These are phyloP conservation scores for Jacaranda mimosifolia DNA, from an alignment of 257 asterid species.

Conservation along the genomic window DNA sequence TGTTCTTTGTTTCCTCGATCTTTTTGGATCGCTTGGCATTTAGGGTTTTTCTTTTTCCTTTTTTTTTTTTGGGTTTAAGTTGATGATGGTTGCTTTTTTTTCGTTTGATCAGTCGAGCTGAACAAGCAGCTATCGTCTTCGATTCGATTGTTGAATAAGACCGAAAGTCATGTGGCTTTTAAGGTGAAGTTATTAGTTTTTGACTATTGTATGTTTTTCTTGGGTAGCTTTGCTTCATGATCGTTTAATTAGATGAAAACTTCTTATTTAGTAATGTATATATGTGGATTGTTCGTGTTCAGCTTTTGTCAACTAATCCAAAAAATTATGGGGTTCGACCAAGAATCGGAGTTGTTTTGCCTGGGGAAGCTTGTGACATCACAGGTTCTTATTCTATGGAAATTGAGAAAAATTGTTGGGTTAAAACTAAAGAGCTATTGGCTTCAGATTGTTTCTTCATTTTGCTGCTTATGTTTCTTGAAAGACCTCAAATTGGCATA, in stretches of 20 bases:
- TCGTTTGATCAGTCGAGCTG: slow-evolving; percentile 57
- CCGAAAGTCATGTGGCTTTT: slow-evolving; percentile 60
- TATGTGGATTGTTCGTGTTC: slow-evolving; percentile 24
- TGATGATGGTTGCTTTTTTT: not conserved
- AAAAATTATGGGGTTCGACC: slow-evolving; percentile 73
- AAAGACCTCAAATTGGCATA: not conserved
- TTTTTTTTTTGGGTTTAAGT: slow-evolving; percentile 20
- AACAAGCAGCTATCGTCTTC: slow-evolving; percentile 63
- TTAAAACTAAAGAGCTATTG: not conserved
- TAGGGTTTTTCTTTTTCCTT: not conserved
- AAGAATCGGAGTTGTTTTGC: slow-evolving; percentile 51
- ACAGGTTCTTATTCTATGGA: slow-evolving; percentile 42
- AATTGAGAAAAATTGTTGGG: not conserved
- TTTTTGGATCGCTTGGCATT: not conserved
- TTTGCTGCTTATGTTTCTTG: slow-evolving; percentile 10
- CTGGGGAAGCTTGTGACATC: slow-evolving; percentile 58
- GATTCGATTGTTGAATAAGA: slow-evolving; percentile 55
- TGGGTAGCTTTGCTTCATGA: not conserved
- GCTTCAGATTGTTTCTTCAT: not conserved
- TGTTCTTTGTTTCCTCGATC: no score
- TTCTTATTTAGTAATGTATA: slow-evolving; percentile 1
- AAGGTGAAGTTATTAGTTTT: slow-evolving; percentile 54
- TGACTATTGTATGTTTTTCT: not conserved
- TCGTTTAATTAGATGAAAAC: slow-evolving; percentile 5
- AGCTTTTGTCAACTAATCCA: slow-evolving; percentile 60